Evolutionary conservation across 169 alveolate species (phyloP).

Genomic region (Eimeria mitis): DNA sequence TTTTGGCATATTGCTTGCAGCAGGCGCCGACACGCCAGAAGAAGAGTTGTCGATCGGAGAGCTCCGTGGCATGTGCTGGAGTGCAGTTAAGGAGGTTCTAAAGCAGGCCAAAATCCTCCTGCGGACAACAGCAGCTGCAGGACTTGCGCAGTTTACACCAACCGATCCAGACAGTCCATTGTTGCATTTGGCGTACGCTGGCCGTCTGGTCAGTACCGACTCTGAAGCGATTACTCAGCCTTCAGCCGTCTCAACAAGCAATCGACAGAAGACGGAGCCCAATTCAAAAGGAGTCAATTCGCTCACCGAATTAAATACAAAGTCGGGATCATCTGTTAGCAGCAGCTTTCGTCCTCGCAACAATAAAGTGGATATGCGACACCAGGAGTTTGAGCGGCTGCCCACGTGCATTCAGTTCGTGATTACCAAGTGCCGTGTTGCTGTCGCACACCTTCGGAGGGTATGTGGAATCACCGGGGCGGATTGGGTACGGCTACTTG

Average conservation of each 20-base stretch:
- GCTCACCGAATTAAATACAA: not conserved
- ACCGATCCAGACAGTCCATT: slow-evolving; percentile 50
- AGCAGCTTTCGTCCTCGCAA: not conserved
- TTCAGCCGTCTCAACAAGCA: not conserved
- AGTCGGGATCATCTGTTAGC: slow-evolving; percentile 30
- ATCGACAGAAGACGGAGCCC: not conserved
- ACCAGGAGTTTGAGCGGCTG: not conserved
- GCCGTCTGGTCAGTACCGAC: slow-evolving; percentile 43
- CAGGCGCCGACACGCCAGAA: not conserved
- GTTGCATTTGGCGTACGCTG: slow-evolving; percentile 30
- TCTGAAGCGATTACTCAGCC: not conserved
- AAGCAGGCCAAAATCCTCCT: slow-evolving; percentile 24
- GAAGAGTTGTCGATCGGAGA: slow-evolving; percentile 32
- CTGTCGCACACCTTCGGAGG: not conserved
- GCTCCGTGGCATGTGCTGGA: slow-evolving; percentile 59
- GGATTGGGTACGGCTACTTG: slow-evolving; percentile 30
- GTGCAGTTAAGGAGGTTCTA: slow-evolving; percentile 28
- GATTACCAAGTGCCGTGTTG: not conserved
- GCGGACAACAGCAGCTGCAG: slow-evolving; percentile 19
- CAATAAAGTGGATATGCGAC: not conserved
- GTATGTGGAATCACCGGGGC: slow-evolving; percentile 59
- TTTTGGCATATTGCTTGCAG: slow-evolving; percentile 1
- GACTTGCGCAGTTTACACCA: slow-evolving; percentile 28
- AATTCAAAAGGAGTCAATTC: slow-evolving; percentile 5
- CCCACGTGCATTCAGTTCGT: slow-evolving; percentile 6